Evolutionary conservation across 768 basidiomycete genomes (phyloP).

Genomic region (Psilocybe cubensis): DNA sequence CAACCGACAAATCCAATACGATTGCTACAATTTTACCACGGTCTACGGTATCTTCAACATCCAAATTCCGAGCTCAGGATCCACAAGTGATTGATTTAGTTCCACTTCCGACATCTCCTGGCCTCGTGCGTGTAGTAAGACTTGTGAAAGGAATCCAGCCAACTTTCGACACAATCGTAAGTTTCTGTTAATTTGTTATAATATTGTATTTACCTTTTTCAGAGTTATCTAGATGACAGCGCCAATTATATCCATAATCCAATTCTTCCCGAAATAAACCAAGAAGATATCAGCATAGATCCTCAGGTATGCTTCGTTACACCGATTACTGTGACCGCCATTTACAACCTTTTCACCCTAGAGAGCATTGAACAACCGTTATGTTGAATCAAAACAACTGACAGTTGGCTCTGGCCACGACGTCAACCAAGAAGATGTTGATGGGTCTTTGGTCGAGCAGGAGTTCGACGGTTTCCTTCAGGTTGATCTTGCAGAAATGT

Average conservation of each 20-base stretch:
- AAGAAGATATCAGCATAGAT: conserved; percentile 1
- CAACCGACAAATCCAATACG: conserved; percentile 45
- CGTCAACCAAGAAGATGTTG: conserved; percentile 58
- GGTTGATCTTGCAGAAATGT: conserved; percentile 87
- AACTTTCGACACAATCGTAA: conserved; percentile 61
- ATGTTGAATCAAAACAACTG: conserved; percentile 64
- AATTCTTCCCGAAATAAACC: conserved; percentile 42
- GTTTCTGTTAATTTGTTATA: conserved; percentile 27
- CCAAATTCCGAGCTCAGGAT: conserved; percentile 38
- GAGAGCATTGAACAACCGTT: conserved; percentile 63
- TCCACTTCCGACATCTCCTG: conserved; percentile 44
- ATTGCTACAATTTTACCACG: conserved; percentile 56
- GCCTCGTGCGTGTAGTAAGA: conserved; percentile 54
- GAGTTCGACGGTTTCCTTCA: conserved; percentile 74
- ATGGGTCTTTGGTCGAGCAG: conserved; percentile 47
- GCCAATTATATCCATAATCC: conserved; percentile 58
- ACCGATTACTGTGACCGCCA: not conserved
- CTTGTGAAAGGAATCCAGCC: conserved; percentile 60
- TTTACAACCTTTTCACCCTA: conserved; percentile 17
- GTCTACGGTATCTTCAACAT: conserved; percentile 45
- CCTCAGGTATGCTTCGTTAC: conserved; percentile 15
- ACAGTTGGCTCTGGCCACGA: conserved; percentile 69
- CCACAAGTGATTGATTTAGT: conserved; percentile 48
- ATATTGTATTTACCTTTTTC: conserved; percentile 15
- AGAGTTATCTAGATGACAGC: conserved; percentile 60